Conservation (phyloP, 257 asterid genomes). For the Ocimum tenuiflorum region DNA sequence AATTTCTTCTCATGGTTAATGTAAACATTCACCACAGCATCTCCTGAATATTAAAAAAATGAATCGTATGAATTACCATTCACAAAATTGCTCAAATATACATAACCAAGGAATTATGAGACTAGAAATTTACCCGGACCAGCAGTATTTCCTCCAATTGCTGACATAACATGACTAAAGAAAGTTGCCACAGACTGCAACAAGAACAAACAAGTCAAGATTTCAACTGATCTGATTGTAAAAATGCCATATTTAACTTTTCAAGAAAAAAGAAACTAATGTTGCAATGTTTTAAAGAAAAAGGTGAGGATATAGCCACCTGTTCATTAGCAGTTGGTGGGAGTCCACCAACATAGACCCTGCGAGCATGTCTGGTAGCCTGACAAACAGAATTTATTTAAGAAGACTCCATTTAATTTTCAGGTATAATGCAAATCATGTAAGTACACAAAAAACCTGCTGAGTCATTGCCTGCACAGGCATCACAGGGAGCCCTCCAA, state of each 20-base stretch:
- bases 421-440: not conserved
- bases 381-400: constrained; percentile 31
- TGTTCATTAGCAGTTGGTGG: constrained; percentile 95
- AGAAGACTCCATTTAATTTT: not conserved
- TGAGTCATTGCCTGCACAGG: constrained; percentile 98
- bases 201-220: not conserved
- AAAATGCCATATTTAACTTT: not conserved
- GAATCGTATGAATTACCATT: constrained; percentile 1
- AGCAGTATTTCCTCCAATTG: constrained; percentile 95
- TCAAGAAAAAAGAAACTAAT: not conserved
- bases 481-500: constrained; percentile 66
- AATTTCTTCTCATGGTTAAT: constrained; percentile 91
- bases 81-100: not conserved
- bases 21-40: constrained; percentile 94
- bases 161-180: constrained; percentile 95
- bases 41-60: constrained; percentile 51
- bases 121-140: constrained; percentile 70
- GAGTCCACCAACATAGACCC: constrained; percentile 98
- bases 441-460: constrained; percentile 51
- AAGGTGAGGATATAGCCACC: constrained; percentile 31
- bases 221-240: not conserved
- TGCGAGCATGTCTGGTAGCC: constrained; percentile 97
- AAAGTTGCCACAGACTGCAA: constrained; percentile 86
- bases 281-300: not conserved
- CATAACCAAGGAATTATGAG: not conserved